These are phyloP conservation scores for Zasmidium angulare DNA, from an alignment of 2,329 filamentous ascomycete genomes.

Conservation along the genomic window DNA sequence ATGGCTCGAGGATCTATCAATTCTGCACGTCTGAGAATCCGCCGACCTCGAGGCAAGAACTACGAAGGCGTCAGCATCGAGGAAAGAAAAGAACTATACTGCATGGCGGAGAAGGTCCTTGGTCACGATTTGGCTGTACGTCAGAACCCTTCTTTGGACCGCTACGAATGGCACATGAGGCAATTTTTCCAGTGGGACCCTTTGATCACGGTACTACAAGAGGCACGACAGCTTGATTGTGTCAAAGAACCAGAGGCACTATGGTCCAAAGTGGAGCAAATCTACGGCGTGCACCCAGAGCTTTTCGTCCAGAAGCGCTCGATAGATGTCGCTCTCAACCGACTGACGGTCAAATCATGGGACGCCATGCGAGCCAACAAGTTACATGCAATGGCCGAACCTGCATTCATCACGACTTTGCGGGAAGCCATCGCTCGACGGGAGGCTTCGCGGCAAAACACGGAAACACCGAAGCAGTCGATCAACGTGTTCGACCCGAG, in stretches of 20 bases:
- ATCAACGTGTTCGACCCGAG: conserved; percentile 9
- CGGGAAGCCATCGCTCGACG: conserved; percentile 12
- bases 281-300: conserved; percentile 45
- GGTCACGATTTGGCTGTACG: conserved; percentile 43
- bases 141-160: conserved; percentile 40
- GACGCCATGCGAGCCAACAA: conserved; percentile 27
- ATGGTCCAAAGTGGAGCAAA: conserved; percentile 48
- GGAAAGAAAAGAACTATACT: conserved; percentile 42
- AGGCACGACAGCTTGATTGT: conserved; percentile 30
- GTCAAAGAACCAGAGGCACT: conserved; percentile 27
- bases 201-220: conserved; percentile 36
- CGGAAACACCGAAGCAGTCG: conserved; percentile 13
- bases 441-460: conserved; percentile 17
- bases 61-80: conserved; percentile 29
- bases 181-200: conserved; percentile 51
- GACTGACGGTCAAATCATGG: conserved; percentile 48
- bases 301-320: conserved; percentile 40
- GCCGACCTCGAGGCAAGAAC: conserved; percentile 43
- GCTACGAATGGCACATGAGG: conserved; percentile 55
- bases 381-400: conserved; percentile 4
- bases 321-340: conserved; percentile 44
- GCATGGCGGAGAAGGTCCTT: conserved; percentile 42
- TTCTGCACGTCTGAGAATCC: conserved; percentile 46
- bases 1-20: conserved; percentile 46
- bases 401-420: conserved; percentile 15